Percentiles rank a stretch among this genome's conserved stretches.
These are phyloP conservation scores for Furcasterigmium sp. DNA, from an alignment of 2,329 filamentous ascomycete species.

Conservation along the genomic window DNA sequence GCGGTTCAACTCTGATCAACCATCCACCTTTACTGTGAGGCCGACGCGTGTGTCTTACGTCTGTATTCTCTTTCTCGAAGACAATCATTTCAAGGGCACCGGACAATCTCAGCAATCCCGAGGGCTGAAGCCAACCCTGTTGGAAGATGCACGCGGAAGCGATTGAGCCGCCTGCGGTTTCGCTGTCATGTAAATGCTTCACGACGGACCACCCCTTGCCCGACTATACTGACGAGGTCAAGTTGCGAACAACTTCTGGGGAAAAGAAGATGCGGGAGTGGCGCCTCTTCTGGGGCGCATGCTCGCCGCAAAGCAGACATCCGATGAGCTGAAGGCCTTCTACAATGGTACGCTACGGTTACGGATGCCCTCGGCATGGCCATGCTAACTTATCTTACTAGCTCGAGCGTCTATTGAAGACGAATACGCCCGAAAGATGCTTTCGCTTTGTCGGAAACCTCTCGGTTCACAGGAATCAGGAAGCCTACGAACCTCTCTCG, in stretches of 20 bases:
- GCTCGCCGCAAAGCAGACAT: slow-evolving; percentile 89
- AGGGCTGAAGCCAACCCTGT: not conserved
- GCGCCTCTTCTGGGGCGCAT: slow-evolving; percentile 87
- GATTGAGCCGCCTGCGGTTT: slow-evolving; percentile 58
- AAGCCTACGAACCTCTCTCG: slow-evolving; percentile 76
- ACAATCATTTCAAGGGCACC: no score
- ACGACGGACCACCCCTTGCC: not conserved
- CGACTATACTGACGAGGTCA: slow-evolving; percentile 4
- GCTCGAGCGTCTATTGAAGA: slow-evolving; percentile 93
- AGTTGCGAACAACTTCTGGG: slow-evolving; percentile 99
- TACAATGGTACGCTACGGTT: slow-evolving; percentile 59
- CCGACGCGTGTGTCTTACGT: no score
- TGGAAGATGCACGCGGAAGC: slow-evolving; percentile 55
- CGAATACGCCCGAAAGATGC: slow-evolving; percentile 86
- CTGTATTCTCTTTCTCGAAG: no score
- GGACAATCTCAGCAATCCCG: no score
- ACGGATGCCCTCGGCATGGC: not conserved
- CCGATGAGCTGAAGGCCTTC: slow-evolving; percentile 88
- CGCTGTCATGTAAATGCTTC: slow-evolving; percentile 56
- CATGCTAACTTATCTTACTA: no score
- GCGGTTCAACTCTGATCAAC: no score
- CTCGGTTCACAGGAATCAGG: slow-evolving; percentile 85
- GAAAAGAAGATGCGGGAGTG: slow-evolving; percentile 96
- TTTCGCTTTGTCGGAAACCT: slow-evolving; percentile 80
- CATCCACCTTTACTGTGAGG: no score